Conservation (phyloP, 352 stramenopile genomes). For the Plasmopara halstedii region DNA sequence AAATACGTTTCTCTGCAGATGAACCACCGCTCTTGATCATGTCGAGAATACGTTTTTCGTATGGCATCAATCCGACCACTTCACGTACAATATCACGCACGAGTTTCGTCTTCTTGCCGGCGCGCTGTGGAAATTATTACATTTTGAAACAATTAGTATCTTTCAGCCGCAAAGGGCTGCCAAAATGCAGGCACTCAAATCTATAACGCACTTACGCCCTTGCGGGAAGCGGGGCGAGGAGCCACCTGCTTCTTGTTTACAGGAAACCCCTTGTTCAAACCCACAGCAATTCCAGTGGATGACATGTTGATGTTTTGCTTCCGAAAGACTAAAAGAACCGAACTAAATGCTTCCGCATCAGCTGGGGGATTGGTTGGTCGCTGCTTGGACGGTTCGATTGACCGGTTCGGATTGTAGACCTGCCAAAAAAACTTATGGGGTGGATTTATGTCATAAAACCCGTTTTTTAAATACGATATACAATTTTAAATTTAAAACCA, state of each 20-base stretch:
- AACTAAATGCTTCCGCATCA: conserved; percentile 36
- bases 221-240: conserved; percentile 73
- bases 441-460: no score
- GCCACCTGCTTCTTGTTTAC: conserved; percentile 89
- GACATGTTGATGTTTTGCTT: conserved; percentile 81
- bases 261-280: conserved; percentile 90
- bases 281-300: conserved; percentile 88
- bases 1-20: conserved; percentile 97
- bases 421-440: no score
- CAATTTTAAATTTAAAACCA: no score
- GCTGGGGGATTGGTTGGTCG: conserved; percentile 29
- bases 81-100: conserved; percentile 95
- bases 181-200: background rate
- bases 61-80: conserved; percentile 97
- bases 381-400: conserved; percentile 14
- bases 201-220: conserved; percentile 77
- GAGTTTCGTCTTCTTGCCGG: conserved; percentile 93
- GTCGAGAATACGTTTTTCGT: conserved; percentile 99
- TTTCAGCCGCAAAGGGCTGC: background rate
- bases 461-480: no score
- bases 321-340: conserved; percentile 84
- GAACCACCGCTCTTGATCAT: conserved; percentile 99
- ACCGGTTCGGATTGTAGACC: no score
- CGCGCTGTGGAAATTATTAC: conserved; percentile 36
- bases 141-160: no score